A percentile compares a stretch with the other conserved stretches of the same genome.
phyloP scores from a whole-genome alignment of 495 filamentous ascomycete genomes.

The Neurospora sp. region DNA sequence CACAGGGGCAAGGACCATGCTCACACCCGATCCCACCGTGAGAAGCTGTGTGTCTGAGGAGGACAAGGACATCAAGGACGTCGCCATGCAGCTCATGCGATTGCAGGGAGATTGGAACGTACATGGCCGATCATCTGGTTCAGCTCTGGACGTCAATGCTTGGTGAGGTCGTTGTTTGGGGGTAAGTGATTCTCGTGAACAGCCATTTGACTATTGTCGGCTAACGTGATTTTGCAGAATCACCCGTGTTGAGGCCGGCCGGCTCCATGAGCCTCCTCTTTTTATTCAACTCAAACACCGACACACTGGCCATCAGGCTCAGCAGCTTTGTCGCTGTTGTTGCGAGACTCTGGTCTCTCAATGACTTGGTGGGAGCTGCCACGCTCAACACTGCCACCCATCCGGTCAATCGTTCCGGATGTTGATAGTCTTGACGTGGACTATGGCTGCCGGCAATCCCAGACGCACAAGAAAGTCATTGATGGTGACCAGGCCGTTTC shows the following conservation, averaged over 20 bases:
- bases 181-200: slow-evolving; percentile 40
- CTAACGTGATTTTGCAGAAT: slow-evolving; percentile 59
- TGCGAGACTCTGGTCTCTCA: too few species aligned
- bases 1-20: neutral
- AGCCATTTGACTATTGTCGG: slow-evolving; percentile 4
- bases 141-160: slow-evolving; percentile 95
- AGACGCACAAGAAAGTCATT: too few species aligned
- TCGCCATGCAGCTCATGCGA: neutral
- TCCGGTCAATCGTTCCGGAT: too few species aligned
- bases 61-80: neutral
- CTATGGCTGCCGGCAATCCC: too few species aligned
- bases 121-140: neutral
- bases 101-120: neutral
- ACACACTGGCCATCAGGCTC: too few species aligned
- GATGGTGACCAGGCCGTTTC: too few species aligned
- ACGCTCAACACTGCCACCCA: too few species aligned
- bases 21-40: neutral
- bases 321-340: too few species aligned
- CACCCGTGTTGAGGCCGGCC: slow-evolving; percentile 85
- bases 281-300: too few species aligned
- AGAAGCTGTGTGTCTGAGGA: neutral
- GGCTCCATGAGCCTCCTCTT: slow-evolving; percentile 61
- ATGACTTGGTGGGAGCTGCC: too few species aligned
- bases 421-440: too few species aligned
- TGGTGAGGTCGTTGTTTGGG: slow-evolving; percentile 98